Evolutionary conservation across 1,139 yeast genomes (phyloP), one percentile per base, ranked within the genome.

Genomic region (Magnusiomyces sp.): DNA sequence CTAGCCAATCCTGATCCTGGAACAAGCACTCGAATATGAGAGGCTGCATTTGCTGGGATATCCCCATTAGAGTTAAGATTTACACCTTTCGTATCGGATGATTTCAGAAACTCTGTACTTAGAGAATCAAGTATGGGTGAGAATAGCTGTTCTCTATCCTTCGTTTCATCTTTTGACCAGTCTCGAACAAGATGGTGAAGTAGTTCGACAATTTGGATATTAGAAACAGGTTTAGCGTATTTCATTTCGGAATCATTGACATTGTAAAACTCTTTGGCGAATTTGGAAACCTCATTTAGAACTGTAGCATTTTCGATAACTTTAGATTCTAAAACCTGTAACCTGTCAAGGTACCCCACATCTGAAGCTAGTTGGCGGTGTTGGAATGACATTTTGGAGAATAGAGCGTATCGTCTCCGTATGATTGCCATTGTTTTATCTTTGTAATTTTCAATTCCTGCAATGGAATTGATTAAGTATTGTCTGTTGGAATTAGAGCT

Each of bases 1-100:
- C 85, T 71, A 0, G 95, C 94, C 41, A 83, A 69, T 0, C 95
- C 95, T 1, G 89, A 77, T 0, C 95, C 95, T 0, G 95, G 95
- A 2, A 84, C 75, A 3, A 86, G 63, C 0, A 84, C 72, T 19
- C 31, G n/a, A 85, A 77, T 6, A 68, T 64, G 1, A 9, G 46
- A 2, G 23, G 43, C 5, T n/a, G 40, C 17, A 13, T 17, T 37
- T 14, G 5, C 16, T 20, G 39, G 39, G 13, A 17, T 33, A 11
- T 17, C 4, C 9, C 5, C 31, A n/a, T 19, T 11, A 43, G 45
- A 9, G 55, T 50, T 43, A 62, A 59, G 19, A 44, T n/a, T 40
- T 10, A 29, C 17, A 5, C 7, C 7, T 23, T 23, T 23, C 7
- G 29, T 4, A 5, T 5, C 7, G 7, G 29, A 23, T 23, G 29